Conservation (phyloP, 495 filamentous ascomycete species). For the Elasticomyces elasticus region DNA sequence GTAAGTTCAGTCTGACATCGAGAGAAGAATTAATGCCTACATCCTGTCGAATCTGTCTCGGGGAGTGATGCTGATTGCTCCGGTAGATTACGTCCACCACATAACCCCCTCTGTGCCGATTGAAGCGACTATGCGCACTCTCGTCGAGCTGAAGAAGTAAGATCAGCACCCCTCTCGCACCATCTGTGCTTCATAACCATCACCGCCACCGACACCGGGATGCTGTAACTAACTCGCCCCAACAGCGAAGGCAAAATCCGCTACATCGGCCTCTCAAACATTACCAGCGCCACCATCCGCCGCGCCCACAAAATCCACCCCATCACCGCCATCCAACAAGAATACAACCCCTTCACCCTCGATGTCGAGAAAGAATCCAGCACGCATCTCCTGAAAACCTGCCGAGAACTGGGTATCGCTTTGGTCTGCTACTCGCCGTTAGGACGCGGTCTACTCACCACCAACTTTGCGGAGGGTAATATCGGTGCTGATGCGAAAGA, state of each 20-base stretch:
- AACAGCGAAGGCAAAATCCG: slow-evolving; percentile 42
- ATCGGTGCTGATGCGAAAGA: neutral
- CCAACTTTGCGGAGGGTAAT: slow-evolving; percentile 10
- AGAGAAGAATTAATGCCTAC: too few species aligned
- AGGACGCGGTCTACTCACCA: slow-evolving; percentile 40
- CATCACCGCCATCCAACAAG: slow-evolving; percentile 36
- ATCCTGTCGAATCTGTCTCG: too few species aligned
- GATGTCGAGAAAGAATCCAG: slow-evolving; percentile 36
- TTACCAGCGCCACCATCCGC: slow-evolving; percentile 34
- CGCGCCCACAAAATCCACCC: slow-evolving; percentile 34
- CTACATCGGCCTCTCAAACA: slow-evolving; percentile 41
- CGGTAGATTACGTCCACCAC: slow-evolving; percentile 28
- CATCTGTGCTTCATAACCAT: neutral
- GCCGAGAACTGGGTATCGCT: slow-evolving; percentile 41
- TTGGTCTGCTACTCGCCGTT: slow-evolving; percentile 41
- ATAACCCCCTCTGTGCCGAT: slow-evolving; percentile 35
- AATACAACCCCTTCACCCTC: slow-evolving; percentile 38
- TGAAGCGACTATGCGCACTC: slow-evolving; percentile 39
- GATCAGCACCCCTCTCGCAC: too few species aligned
- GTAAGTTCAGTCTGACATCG: neutral
- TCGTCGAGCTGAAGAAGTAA: slow-evolving; percentile 43
- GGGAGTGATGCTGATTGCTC: neutral
- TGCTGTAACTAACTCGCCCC: neutral
- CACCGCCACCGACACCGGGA: neutral
- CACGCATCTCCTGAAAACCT: slow-evolving; percentile 31